Percentiles rank a stretch among this genome's conserved stretches.
Evolutionary conservation across 2,329 filamentous ascomycete species (phyloP).

Genomic region (Podosphaera xanthii): DNA sequence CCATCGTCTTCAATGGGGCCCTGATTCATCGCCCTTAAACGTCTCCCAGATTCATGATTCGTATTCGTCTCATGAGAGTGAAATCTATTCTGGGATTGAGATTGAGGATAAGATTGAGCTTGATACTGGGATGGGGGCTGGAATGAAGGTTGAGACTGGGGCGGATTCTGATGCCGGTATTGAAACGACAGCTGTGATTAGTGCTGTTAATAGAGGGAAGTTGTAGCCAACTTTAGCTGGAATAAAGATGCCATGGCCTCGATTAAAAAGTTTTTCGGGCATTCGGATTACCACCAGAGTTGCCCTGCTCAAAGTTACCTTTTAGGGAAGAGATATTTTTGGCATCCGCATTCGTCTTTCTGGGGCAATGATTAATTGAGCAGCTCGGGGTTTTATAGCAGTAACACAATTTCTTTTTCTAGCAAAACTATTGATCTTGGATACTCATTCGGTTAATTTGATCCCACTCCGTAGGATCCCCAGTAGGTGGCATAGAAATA

Average conservation of each 20-base stretch:
- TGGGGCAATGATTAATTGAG: neutral
- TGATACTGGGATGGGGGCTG: neutral
- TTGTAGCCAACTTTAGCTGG: constrained; percentile 16
- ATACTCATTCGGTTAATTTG: neutral
- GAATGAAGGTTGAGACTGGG: constrained; percentile 17
- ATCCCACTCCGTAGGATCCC: neutral
- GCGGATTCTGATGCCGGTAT: constrained; percentile 2
- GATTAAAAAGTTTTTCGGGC: too few species aligned
- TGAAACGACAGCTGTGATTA: constrained; percentile 1
- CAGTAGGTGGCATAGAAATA: neutral
- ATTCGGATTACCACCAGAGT: too few species aligned
- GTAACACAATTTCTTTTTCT: neutral
- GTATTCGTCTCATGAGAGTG: neutral
- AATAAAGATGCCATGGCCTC: too few species aligned
- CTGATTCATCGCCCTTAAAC: neutral
- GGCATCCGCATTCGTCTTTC: neutral
- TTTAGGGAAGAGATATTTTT: neutral
- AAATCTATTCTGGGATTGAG: too few species aligned
- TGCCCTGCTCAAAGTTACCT: neutral
- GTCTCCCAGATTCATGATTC: neutral
- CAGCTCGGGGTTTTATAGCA: neutral
- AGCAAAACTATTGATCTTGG: neutral
- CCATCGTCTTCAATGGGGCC: too few species aligned
- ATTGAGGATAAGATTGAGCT: neutral
- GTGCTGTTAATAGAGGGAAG: constrained; percentile 26